Evolutionary conservation across 2,329 filamentous ascomycete species (phyloP).

Genomic region (Colletotrichum echinochloae): DNA sequence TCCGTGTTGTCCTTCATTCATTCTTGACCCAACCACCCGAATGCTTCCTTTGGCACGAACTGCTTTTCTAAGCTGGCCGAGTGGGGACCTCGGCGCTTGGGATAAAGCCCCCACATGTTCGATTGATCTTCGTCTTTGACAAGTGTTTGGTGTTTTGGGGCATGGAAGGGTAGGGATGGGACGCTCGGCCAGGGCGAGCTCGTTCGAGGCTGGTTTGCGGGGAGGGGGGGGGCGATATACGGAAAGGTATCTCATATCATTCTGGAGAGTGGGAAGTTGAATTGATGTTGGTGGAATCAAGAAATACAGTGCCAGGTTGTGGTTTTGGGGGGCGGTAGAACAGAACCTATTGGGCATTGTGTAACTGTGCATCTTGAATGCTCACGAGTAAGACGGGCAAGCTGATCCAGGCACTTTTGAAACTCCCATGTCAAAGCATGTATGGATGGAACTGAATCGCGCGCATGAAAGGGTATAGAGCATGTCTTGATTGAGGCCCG

Average conservation of each 20-base stretch:
- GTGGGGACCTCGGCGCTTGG: neutral
- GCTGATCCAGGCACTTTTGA: neutral
- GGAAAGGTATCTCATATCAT: neutral
- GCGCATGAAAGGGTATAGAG: conserved; percentile 12
- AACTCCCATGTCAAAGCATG: neutral
- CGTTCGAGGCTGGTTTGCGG: neutral
- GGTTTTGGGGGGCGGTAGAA: neutral
- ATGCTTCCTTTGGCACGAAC: neutral
- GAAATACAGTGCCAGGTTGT: neutral
- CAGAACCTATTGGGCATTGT: neutral
- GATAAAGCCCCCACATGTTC: conserved; percentile 20
- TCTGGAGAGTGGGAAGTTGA: neutral
- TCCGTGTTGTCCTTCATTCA: neutral
- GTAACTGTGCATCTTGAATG: neutral
- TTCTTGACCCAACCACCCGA: neutral
- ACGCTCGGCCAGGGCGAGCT: neutral
- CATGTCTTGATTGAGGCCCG: neutral
- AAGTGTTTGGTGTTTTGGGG: conserved; percentile 19
- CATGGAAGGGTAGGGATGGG: neutral
- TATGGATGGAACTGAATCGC: conserved; percentile 6
- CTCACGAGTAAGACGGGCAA: conserved; percentile 1
- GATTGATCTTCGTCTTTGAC: conserved; percentile 25
- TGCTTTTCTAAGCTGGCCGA: neutral
- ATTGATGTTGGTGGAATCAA: too few relatives aligned
- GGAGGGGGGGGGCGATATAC: neutral